Conservation (phyloP, 2,329 filamentous ascomycete genomes). For the Phyllosticta citriasiana region DNA sequence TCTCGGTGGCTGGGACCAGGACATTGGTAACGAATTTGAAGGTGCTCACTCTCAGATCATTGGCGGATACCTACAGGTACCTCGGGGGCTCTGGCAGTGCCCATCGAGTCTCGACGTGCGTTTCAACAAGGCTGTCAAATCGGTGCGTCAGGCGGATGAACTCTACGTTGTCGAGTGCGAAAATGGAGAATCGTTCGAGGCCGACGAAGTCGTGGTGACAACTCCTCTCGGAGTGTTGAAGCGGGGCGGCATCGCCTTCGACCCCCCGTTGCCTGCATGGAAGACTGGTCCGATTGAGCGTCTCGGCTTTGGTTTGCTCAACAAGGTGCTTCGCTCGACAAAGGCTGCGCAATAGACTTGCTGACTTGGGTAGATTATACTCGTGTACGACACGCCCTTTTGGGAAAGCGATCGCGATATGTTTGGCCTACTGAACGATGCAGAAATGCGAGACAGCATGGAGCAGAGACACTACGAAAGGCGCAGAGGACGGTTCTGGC, state of each 20-base stretch:
- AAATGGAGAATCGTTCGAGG: slow-evolving; percentile 65
- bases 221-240: slow-evolving; percentile 88
- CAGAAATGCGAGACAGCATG: slow-evolving; percentile 58
- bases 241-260: slow-evolving; percentile 68
- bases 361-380: slow-evolving; percentile 45
- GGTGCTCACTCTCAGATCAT: slow-evolving; percentile 88
- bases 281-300: slow-evolving; percentile 72
- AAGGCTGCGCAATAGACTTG: not conserved
- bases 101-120: slow-evolving; percentile 69
- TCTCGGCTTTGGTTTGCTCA: slow-evolving; percentile 85
- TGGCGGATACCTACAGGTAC: slow-evolving; percentile 87
- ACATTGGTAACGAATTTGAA: slow-evolving; percentile 95
- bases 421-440: slow-evolving; percentile 78
- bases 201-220: slow-evolving; percentile 86
- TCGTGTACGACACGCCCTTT: slow-evolving; percentile 82
- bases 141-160: slow-evolving; percentile 51
- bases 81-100: slow-evolving; percentile 71
- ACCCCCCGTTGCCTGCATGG: slow-evolving; percentile 81
- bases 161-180: slow-evolving; percentile 55
- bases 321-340: slow-evolving; percentile 51
- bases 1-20: slow-evolving; percentile 88
- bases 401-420: slow-evolving; percentile 89
- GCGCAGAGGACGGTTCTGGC: slow-evolving; percentile 82
- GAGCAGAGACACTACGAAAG: slow-evolving; percentile 69
- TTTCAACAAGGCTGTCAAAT: slow-evolving; percentile 61